Evolutionary conservation across 108 stramenopile species (phyloP).

Genomic region (Cylindrotheca fusiformis): DNA sequence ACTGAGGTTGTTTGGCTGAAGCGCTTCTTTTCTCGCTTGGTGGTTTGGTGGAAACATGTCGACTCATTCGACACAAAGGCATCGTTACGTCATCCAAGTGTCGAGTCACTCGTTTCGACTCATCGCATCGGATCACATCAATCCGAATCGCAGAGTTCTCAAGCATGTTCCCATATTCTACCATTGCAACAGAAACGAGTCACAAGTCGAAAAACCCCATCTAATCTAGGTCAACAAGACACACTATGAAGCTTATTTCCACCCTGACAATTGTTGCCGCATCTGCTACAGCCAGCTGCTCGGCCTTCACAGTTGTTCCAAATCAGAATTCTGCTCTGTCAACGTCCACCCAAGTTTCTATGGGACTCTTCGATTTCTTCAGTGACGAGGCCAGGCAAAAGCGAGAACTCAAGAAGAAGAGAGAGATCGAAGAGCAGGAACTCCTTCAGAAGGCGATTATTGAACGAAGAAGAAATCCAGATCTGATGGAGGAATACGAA

Average conservation of each 20-base stretch:
- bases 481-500: slow-evolving; percentile 45
- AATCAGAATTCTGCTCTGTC: slow-evolving; percentile 1
- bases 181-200: no score
- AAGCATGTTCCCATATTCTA: no score
- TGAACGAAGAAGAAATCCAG: slow-evolving; percentile 44
- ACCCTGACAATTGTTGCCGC: background rate
- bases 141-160: no score
- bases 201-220: no score
- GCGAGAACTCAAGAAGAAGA: slow-evolving; percentile 24
- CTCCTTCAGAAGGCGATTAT: slow-evolving; percentile 43
- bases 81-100: no score
- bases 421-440: slow-evolving; percentile 49
- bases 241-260: no score
- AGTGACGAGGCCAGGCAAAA: slow-evolving; percentile 39
- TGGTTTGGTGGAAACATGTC: no score
- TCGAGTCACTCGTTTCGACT: background rate
- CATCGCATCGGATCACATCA: background rate
- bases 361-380: slow-evolving; percentile 65
- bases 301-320: slow-evolving; percentile 3
- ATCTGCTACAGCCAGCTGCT: background rate
- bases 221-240: no score
- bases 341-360: slow-evolving; percentile 16
- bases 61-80: no score
- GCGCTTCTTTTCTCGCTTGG: no score
- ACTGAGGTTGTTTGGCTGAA: no score